Evolutionary conservation across 768 basidiomycete species (phyloP).

Genomic region (Serendipita sp.): DNA sequence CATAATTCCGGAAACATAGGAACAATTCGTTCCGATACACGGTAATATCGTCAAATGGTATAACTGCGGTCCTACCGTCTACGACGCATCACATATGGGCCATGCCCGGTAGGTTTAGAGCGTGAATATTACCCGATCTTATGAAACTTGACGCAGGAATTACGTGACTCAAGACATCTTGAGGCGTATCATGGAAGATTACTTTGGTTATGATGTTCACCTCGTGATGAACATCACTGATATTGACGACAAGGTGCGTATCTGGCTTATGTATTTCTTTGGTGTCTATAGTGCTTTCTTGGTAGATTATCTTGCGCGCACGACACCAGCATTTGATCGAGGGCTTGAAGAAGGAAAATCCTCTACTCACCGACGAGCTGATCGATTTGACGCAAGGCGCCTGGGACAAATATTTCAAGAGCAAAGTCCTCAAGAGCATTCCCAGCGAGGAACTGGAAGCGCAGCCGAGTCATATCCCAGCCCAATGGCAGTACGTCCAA

Average conservation of each 20-base stretch:
- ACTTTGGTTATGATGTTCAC: conserved; percentile 94
- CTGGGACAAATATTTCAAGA: conserved; percentile 39
- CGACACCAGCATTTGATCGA: conserved; percentile 57
- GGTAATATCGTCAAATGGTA: conserved; percentile 89
- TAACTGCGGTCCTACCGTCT: conserved; percentile 97
- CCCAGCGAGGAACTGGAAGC: conserved; percentile 28
- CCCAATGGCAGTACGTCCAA: conserved; percentile 4
- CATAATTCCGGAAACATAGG: conserved; percentile 27
- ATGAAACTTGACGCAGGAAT: conserved; percentile 39
- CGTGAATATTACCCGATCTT: neutral
- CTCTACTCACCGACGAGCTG: conserved; percentile 39
- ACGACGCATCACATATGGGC: conserved; percentile 97
- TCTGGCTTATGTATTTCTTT: neutral
- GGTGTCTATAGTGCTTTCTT: conserved; percentile 7
- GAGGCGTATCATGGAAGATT: conserved; percentile 79
- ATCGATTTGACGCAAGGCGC: conserved; percentile 41
- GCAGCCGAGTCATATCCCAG: conserved; percentile 7
- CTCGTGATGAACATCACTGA: conserved; percentile 99
- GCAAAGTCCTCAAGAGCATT: conserved; percentile 48
- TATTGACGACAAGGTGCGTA: conserved; percentile 89
- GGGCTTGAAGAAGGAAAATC: conserved; percentile 39
- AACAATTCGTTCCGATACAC: conserved; percentile 50
- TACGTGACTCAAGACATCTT: conserved; percentile 93
- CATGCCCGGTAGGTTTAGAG: conserved; percentile 62
- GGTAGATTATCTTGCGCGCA: conserved; percentile 83